These are phyloP conservation scores for Pseudozyma sp. DNA, from an alignment of 1,284 basidiomycete genomes.

Conservation along the genomic window DNA sequence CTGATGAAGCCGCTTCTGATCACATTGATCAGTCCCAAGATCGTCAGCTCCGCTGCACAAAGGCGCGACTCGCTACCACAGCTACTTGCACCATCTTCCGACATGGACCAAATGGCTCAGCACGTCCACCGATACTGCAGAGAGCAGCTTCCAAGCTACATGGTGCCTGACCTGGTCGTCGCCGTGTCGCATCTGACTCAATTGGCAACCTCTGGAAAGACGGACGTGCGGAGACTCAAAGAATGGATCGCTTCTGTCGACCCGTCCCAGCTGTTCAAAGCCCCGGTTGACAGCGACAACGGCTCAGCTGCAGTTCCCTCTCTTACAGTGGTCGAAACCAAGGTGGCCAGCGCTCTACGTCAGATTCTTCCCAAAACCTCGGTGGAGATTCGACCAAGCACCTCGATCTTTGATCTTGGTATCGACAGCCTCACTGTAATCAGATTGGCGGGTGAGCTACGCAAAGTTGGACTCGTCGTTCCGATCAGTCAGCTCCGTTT, in stretches of 20 bases:
- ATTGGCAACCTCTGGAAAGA: conserved; percentile 19
- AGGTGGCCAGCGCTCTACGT: conserved; percentile 1
- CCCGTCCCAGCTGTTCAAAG: conserved; percentile 11
- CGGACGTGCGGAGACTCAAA: conserved; percentile 12
- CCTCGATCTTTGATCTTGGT: conserved; percentile 31
- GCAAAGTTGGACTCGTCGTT: conserved; percentile 8
- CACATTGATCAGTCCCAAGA: conserved; percentile 6
- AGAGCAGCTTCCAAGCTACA: conserved; percentile 22
- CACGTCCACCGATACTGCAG: conserved; percentile 9
- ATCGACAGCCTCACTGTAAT: conserved; percentile 26
- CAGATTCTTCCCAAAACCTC: conserved; percentile 3
- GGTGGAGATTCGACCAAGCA: neutral
- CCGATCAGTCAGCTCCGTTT: conserved; percentile 8
- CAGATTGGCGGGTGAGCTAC: conserved; percentile 9
- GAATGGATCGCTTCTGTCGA: conserved; percentile 11
- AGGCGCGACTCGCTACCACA: conserved; percentile 6
- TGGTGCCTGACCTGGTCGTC: conserved; percentile 21
- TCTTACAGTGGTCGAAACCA: neutral
- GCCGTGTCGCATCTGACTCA: conserved; percentile 16
- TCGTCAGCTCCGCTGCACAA: neutral
- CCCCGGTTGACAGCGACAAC: too few species aligned
- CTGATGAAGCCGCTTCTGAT: conserved; percentile 20
- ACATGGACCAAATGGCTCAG: neutral
- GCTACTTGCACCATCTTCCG: neutral
- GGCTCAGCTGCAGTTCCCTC: neutral